phyloP scores from a whole-genome alignment of 2,329 filamentous ascomycete species.

The Diatrype stigma region DNA sequence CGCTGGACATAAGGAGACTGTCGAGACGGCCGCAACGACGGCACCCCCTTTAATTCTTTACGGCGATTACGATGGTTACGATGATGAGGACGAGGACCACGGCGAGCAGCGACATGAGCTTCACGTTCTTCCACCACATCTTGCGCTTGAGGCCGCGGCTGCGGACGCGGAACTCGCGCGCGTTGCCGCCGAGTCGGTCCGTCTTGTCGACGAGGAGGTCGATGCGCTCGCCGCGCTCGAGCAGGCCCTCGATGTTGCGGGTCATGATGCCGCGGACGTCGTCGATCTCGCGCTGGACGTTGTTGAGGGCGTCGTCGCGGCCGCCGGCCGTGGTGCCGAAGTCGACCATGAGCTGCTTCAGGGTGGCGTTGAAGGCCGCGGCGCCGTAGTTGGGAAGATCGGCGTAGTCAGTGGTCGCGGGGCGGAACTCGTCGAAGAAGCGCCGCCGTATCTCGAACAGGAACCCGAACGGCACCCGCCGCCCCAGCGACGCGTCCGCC shows the following conservation, averaged over 20 bases:
- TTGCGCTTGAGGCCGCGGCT: conserved; percentile 80
- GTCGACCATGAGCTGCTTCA: conserved; percentile 75
- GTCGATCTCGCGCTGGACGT: conserved; percentile 85
- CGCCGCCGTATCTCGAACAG: conserved; percentile 85
- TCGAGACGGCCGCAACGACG: too few species aligned
- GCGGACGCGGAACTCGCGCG: conserved; percentile 83
- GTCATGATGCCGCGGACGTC: conserved; percentile 92
- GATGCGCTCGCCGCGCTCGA: conserved; percentile 89
- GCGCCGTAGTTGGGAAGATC: conserved; percentile 85
- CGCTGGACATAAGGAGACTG: too few species aligned
- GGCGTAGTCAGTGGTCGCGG: conserved; percentile 65
- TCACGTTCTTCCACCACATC: conserved; percentile 99
- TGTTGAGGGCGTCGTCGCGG: conserved; percentile 75
- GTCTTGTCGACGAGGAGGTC: conserved; percentile 96
- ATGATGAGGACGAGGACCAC: conserved; percentile 63
- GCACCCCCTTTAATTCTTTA: conserved; percentile 36
- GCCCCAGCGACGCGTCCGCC: conserved; percentile 73
- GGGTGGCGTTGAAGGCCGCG: conserved; percentile 76
- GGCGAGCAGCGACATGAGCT: conserved; percentile 77
- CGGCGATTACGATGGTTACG: conserved; percentile 49
- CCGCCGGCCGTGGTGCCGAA: conserved; percentile 75
- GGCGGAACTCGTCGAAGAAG: conserved; percentile 70
- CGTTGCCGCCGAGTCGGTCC: conserved; percentile 81
- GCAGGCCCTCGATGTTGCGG: conserved; percentile 83
- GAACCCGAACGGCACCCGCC: conserved; percentile 89